Evolutionary conservation across 75 land plant species (phyloP).

Genomic region (Selaginella moellendorffii): DNA sequence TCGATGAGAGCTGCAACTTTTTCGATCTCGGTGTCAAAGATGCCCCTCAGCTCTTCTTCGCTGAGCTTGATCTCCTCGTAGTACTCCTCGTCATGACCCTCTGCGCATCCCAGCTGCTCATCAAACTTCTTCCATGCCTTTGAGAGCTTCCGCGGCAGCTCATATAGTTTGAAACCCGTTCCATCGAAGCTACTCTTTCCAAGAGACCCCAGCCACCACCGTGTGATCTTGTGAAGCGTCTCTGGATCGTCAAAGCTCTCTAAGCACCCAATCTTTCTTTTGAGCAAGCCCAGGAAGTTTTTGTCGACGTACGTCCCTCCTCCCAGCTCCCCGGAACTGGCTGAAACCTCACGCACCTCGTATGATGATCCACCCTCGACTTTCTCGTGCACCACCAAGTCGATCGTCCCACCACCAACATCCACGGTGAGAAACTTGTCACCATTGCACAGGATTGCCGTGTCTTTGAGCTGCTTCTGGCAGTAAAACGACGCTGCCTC

Average conservation of each 20-base stretch:
- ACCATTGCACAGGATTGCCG: background rate
- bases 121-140: too few relatives aligned
- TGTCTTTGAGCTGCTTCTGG: background rate
- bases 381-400: background rate
- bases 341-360: background rate
- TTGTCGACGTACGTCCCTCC: too few relatives aligned
- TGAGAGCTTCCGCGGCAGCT: too few relatives aligned
- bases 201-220: background rate
- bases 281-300: too few relatives aligned
- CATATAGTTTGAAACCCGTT: background rate
- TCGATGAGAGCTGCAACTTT: background rate
- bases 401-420: too few relatives aligned
- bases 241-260: too few relatives aligned
- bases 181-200: background rate
- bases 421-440: background rate
- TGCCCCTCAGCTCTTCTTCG: background rate
- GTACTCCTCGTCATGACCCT: too few relatives aligned
- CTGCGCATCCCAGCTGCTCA: too few relatives aligned
- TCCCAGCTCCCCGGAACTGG: background rate
- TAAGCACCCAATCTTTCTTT: too few relatives aligned
- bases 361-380: background rate
- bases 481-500: too few relatives aligned
- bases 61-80: background rate
- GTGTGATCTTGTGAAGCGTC: background rate
- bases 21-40: background rate